Evolutionary conservation across 768 basidiomycete species (phyloP).

Genomic region (Sarcomyxa edulis): DNA sequence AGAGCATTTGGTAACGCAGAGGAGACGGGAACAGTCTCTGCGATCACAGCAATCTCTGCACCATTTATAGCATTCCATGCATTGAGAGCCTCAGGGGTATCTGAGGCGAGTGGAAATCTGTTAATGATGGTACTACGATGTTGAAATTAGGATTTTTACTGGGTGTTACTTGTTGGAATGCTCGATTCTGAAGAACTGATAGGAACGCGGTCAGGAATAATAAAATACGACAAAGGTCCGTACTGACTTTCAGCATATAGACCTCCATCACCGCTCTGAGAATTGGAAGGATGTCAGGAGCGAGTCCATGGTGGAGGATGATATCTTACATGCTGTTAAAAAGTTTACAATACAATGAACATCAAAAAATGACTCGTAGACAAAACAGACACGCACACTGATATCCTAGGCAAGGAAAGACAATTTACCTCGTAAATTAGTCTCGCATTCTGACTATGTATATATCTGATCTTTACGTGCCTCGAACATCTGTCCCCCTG

Average conservation of each 20-base stretch:
- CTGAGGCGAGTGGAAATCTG: too few species aligned
- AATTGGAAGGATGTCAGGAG: not conserved
- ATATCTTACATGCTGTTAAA: constrained; percentile 27
- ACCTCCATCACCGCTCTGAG: constrained; percentile 62
- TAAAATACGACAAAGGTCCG: not conserved
- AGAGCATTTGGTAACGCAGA: constrained; percentile 59
- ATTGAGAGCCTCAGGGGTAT: constrained; percentile 39
- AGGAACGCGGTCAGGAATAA: constrained; percentile 1
- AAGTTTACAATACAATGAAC: too few species aligned
- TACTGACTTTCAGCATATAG: constrained; percentile 54
- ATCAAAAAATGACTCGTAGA: too few species aligned
- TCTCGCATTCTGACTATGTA: constrained; percentile 15
- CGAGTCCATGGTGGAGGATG: not conserved
- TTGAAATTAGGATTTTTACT: constrained; percentile 21
- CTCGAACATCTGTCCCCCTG: constrained; percentile 60
- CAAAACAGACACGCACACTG: constrained; percentile 39
- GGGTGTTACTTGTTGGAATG: constrained; percentile 59
- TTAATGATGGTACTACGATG: not conserved
- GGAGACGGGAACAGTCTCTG: constrained; percentile 48
- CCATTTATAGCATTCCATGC: constrained; percentile 48
- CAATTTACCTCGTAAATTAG: too few species aligned
- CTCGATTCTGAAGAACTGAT: constrained; percentile 74
- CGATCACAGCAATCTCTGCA: constrained; percentile 43
- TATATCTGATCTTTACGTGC: too few species aligned
- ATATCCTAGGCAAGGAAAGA: constrained; percentile 52